Conservation (phyloP, 2,329 filamentous ascomycete genomes). For the Camillea tinctor region DNA sequence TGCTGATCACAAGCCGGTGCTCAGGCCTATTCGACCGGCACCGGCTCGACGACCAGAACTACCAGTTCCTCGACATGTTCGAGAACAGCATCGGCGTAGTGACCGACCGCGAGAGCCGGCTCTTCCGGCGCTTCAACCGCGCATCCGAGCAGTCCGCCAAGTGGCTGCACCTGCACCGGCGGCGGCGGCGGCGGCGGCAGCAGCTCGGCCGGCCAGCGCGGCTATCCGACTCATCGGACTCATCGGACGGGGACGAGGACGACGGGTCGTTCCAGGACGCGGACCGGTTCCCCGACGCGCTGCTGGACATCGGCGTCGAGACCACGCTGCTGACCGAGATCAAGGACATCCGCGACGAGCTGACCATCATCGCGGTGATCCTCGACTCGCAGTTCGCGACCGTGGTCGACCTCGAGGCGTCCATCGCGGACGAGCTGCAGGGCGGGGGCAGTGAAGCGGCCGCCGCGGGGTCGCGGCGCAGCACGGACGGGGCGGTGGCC, state of each 20-base stretch:
- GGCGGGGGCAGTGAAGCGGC: conserved; percentile 14
- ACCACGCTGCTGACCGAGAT: conserved; percentile 61
- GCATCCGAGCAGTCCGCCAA: conserved; percentile 56
- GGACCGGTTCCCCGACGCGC: conserved; percentile 49
- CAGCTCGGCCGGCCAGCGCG: conserved; percentile 16
- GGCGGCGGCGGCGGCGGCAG: conserved; percentile 26
- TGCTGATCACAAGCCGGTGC: conserved; percentile 59
- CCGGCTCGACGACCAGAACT: conserved; percentile 56
- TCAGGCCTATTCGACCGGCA: conserved; percentile 61
- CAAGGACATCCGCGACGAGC: conserved; percentile 67
- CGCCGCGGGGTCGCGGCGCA: conserved; percentile 12
- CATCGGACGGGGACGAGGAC: conserved; percentile 6
- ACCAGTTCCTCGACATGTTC: conserved; percentile 67
- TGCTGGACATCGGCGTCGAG: conserved; percentile 60
- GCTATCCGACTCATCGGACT: neutral
- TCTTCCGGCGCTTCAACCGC: conserved; percentile 59
- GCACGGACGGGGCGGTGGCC: conserved; percentile 31
- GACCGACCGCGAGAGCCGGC: conserved; percentile 53
- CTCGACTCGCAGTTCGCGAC: conserved; percentile 49
- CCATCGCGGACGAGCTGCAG: conserved; percentile 38
- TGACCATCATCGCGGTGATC: conserved; percentile 59
- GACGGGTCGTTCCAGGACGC: conserved; percentile 25
- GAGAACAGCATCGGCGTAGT: conserved; percentile 58
- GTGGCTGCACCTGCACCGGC: conserved; percentile 44
- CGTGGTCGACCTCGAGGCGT: conserved; percentile 44